phyloP scores from a whole-genome alignment of 2,329 filamentous ascomycete species.

The Leptodontidium sp. region DNA sequence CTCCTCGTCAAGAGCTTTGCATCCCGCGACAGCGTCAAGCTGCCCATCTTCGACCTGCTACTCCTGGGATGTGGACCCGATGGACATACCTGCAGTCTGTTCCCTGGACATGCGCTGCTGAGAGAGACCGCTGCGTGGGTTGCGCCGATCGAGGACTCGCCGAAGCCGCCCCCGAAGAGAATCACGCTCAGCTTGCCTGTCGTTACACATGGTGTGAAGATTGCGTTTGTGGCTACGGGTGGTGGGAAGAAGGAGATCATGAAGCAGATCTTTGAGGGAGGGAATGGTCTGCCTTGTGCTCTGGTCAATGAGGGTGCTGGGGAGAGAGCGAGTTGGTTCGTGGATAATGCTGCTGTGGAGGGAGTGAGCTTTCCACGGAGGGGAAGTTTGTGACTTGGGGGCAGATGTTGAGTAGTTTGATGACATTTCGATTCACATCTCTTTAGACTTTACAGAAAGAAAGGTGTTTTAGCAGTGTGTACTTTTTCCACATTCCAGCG shows the following conservation, averaged over 20 bases:
- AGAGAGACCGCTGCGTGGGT: constrained; percentile 93
- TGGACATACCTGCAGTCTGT: constrained; percentile 96
- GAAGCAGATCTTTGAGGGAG: constrained; percentile 88
- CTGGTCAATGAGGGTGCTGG: constrained; percentile 86
- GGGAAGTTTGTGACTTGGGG: constrained; percentile 62
- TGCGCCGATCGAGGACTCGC: constrained; percentile 88
- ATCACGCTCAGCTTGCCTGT: constrained; percentile 95
- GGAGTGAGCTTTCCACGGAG: constrained; percentile 84
- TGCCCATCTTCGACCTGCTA: constrained; percentile 94
- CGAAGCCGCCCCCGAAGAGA: constrained; percentile 89
- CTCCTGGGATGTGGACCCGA: constrained; percentile 94
- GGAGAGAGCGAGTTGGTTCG: constrained; percentile 95
- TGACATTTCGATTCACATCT: constrained; percentile 11
- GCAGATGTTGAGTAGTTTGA: not conserved
- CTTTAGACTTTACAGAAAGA: constrained; percentile 16
- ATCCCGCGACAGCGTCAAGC: constrained; percentile 88
- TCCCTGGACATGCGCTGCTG: constrained; percentile 87
- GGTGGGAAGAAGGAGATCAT: constrained; percentile 89
- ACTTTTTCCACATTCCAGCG: not conserved
- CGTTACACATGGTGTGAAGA: constrained; percentile 82
- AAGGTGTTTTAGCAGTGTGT: not conserved
- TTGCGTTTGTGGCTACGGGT: constrained; percentile 93
- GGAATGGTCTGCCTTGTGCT: constrained; percentile 79
- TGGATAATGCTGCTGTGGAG: constrained; percentile 84
- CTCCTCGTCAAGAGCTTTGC: constrained; percentile 86